Evolutionary conservation across 768 basidiomycete species (phyloP).

Genomic region (Steccherinum ochraceum): DNA sequence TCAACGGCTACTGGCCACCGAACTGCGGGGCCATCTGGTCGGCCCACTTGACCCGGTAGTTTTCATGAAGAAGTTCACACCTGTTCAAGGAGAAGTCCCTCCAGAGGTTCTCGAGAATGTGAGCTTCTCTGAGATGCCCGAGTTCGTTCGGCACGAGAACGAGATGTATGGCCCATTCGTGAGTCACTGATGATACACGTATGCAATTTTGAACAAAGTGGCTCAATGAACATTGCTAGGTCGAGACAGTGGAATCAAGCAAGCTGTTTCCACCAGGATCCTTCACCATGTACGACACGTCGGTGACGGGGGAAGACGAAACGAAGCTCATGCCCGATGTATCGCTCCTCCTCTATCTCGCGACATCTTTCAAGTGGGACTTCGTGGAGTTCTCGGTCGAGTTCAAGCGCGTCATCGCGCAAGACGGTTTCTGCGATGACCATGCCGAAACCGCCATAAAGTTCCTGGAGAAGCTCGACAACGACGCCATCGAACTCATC

Average conservation of each 20-base stretch:
- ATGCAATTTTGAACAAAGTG: neutral
- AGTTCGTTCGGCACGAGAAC: neutral
- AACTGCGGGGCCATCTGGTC: neutral
- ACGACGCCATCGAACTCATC: neutral
- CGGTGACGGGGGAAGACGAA: neutral
- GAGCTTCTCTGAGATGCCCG: neutral
- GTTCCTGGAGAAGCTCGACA: neutral
- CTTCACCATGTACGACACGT: neutral
- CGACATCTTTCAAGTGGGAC: neutral
- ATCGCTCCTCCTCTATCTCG: neutral
- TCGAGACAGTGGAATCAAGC: neutral
- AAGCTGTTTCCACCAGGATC: neutral
- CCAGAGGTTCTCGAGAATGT: neutral
- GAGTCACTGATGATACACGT: neutral
- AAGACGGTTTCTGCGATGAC: neutral
- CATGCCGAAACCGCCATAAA: neutral
- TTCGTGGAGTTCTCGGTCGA: neutral
- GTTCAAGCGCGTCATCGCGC: neutral
- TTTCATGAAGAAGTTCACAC: neutral
- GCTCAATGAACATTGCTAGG: neutral
- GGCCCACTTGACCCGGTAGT: neutral
- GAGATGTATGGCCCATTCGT: neutral
- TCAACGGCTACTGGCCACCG: neutral
- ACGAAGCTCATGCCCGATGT: neutral
- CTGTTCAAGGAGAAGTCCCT: neutral